These are phyloP conservation scores for Emericellopsis atlantica DNA, from an alignment of 2,329 filamentous ascomycete species.

Conservation along the genomic window DNA sequence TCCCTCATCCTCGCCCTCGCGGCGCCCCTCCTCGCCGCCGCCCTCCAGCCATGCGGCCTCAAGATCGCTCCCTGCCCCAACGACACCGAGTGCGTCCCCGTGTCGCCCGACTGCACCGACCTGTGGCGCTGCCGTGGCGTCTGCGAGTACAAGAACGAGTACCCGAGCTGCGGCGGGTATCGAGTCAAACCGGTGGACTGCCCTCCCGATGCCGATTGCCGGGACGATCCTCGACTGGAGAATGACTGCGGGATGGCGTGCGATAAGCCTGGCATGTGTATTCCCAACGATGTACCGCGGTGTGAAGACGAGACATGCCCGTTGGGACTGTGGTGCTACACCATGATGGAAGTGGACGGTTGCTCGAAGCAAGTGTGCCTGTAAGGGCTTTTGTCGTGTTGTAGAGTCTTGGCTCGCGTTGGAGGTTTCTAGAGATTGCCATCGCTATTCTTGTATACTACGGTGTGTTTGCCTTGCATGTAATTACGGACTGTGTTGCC, in stretches of 20 bases:
- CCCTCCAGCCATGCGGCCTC: conserved; percentile 11
- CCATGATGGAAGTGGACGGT: background rate
- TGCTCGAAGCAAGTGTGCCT: no score
- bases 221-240: conserved; percentile 17
- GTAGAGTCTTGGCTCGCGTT: no score
- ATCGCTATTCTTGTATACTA: no score
- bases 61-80: conserved; percentile 14
- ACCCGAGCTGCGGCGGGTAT: conserved; percentile 18
- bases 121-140: conserved; percentile 13
- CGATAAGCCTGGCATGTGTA: conserved; percentile 11
- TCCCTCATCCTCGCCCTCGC: background rate
- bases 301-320: conserved; percentile 3
- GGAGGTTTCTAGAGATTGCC: no score
- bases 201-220: conserved; percentile 11
- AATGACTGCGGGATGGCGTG: conserved; percentile 12
- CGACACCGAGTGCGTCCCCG: conserved; percentile 12
- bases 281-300: conserved; percentile 4
- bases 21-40: background rate
- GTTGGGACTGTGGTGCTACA: conserved; percentile 1
- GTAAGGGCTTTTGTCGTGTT: no score
- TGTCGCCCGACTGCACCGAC: conserved; percentile 9
- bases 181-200: conserved; percentile 11
- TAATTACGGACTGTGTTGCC: no score
- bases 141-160: conserved; percentile 16
- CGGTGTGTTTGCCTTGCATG: no score